Conservation (phyloP, 805 yeast genomes). For the Millerozyma acaciae region DNA sequence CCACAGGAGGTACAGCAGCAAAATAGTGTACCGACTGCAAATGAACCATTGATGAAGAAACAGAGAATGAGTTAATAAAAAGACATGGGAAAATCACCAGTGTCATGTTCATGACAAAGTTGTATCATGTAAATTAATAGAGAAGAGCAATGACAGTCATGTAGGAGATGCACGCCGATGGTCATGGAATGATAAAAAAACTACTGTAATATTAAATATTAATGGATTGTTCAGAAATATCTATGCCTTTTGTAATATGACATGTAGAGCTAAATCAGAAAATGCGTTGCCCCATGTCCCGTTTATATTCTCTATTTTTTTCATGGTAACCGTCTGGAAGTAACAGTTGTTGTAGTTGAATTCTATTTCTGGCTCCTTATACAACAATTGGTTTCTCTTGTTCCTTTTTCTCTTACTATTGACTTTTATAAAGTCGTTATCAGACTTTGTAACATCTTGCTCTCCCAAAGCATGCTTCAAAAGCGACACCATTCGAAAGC, state of each 20-base stretch:
- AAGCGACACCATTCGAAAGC: constrained; percentile 43
- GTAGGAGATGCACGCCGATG: no score
- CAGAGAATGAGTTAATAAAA: constrained; percentile 16
- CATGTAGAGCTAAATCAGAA: constrained; percentile 50
- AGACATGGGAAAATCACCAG: no score
- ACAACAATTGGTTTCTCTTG: constrained; percentile 20
- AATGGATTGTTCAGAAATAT: no score
- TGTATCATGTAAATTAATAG: no score
- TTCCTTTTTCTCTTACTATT: constrained; percentile 12
- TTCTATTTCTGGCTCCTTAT: constrained; percentile 27
- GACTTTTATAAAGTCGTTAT: constrained; percentile 18
- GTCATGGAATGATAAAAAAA: no score
- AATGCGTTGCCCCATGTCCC: constrained; percentile 51
- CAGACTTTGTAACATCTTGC: constrained; percentile 6
- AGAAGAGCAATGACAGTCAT: no score
- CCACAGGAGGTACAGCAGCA: constrained; percentile 9
- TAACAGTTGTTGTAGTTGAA: constrained; percentile 28
- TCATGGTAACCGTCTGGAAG: constrained; percentile 22
- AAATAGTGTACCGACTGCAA: constrained; percentile 1
- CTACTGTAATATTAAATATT: no score
- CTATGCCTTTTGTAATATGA: background rate
- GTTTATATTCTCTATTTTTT: constrained; percentile 17
- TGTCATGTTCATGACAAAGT: no score
- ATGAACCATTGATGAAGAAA: constrained; percentile 18
- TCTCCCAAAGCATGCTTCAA: constrained; percentile 22